These are phyloP conservation scores for Smittium mucronatum DNA, from an alignment of 371 early-diverging fungal species.

Conservation along the genomic window DNA sequence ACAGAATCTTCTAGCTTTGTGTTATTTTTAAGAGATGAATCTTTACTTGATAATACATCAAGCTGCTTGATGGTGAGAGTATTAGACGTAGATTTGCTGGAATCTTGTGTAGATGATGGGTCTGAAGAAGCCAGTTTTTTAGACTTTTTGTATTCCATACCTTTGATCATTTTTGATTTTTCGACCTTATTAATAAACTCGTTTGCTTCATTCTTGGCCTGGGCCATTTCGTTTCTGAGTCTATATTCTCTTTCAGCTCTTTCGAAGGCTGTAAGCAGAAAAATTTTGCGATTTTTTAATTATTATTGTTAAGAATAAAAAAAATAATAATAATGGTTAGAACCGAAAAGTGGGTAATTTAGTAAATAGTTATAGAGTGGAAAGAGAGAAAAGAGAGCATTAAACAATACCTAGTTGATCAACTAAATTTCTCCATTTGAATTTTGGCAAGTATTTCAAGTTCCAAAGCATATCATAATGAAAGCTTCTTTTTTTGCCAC, in stretches of 20 bases:
- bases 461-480: slow-evolving; percentile 93
- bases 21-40: background rate
- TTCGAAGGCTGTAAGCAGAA: slow-evolving; percentile 14
- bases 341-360: background rate
- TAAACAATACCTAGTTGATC: slow-evolving; percentile 76
- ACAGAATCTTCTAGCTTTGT: background rate
- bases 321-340: too few relatives aligned
- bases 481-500: slow-evolving; percentile 64
- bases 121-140: slow-evolving; percentile 10
- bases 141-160: slow-evolving; percentile 54
- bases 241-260: slow-evolving; percentile 59
- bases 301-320: too few relatives aligned
- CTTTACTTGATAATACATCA: background rate
- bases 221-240: slow-evolving; percentile 69
- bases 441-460: slow-evolving; percentile 85
- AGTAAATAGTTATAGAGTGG: too few relatives aligned
- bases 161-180: slow-evolving; percentile 65
- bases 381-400: too few relatives aligned
- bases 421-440: slow-evolving; percentile 91
- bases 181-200: slow-evolving; percentile 72
- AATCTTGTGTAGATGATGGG: background rate
- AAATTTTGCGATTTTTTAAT: background rate
- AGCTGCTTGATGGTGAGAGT: background rate
- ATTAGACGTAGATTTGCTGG: background rate
- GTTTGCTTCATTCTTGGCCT: slow-evolving; percentile 74